phyloP scores from a whole-genome alignment of 257 asterid species.

The Solanum boliviense region DNA sequence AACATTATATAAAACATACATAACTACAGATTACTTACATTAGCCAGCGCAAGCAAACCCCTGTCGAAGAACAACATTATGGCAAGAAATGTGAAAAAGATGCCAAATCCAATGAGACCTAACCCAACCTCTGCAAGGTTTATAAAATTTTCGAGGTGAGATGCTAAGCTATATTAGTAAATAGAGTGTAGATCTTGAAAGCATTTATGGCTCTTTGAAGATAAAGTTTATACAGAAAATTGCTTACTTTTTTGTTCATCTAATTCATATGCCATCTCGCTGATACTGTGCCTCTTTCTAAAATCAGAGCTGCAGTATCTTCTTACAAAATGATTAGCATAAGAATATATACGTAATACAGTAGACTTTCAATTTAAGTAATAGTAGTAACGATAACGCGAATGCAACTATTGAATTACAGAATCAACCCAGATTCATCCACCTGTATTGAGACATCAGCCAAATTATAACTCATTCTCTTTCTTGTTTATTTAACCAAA shows the following conservation, averaged over 20 bases:
- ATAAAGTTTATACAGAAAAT: neutral
- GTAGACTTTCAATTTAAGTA: neutral
- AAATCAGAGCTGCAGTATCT: neutral
- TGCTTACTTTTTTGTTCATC: slow-evolving; percentile 54
- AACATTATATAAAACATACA: neutral
- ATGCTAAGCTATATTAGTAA: neutral
- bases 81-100: slow-evolving; percentile 70
- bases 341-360: neutral
- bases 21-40: slow-evolving; percentile 39
- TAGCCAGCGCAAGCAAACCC: slow-evolving; percentile 86
- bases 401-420: neutral
- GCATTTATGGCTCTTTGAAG: neutral
- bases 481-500: neutral
- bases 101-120: slow-evolving; percentile 72
- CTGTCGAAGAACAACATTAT: slow-evolving; percentile 66
- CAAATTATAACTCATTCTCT: neutral
- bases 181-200: neutral
- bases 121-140: slow-evolving; percentile 64
- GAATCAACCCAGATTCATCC: neutral
- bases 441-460: neutral
- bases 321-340: neutral
- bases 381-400: neutral
- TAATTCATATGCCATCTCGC: slow-evolving; percentile 50
- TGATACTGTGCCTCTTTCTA: neutral
- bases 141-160: neutral